Evolutionary conservation across 805 yeast species (phyloP).

Genomic region (Jamesozyma piceae): DNA sequence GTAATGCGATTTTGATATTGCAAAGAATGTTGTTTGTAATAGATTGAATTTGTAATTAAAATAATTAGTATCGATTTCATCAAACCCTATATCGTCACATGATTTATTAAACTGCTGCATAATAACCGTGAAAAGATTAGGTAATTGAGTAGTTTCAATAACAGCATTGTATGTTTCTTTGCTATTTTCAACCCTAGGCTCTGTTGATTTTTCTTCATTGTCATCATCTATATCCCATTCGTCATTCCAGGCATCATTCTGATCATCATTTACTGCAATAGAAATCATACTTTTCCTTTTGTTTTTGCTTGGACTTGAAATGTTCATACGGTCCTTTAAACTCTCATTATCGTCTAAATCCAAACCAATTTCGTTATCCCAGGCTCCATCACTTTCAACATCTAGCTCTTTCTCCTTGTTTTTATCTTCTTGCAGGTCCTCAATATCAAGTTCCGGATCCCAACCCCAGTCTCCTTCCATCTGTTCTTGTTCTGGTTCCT

Average conservation of each 20-base stretch:
- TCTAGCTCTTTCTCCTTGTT: constrained; percentile 5
- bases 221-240: constrained; percentile 19
- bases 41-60: constrained; percentile 21
- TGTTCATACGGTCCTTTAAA: neutral
- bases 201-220: constrained; percentile 3
- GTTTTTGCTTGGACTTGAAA: neutral
- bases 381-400: constrained; percentile 9
- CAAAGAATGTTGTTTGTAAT: constrained; percentile 24
- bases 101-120: constrained; percentile 10
- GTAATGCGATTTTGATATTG: constrained; percentile 13
- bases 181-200: neutral
- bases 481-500: neutral
- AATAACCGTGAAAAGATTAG: constrained; percentile 9
- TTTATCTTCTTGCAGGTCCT: constrained; percentile 2
- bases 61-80: constrained; percentile 10
- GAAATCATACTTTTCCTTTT: neutral
- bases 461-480: constrained; percentile 16
- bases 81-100: constrained; percentile 11
- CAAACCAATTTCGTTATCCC: constrained; percentile 16
- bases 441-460: constrained; percentile 11
- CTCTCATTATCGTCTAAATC: constrained; percentile 11
- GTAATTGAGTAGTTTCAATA: constrained; percentile 14
- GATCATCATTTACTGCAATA: constrained; percentile 4
- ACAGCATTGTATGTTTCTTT: neutral
- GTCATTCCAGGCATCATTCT: constrained; percentile 19